Conservation (phyloP, 2,329 filamentous ascomycete genomes). For the Davidsoniella virescens region DNA sequence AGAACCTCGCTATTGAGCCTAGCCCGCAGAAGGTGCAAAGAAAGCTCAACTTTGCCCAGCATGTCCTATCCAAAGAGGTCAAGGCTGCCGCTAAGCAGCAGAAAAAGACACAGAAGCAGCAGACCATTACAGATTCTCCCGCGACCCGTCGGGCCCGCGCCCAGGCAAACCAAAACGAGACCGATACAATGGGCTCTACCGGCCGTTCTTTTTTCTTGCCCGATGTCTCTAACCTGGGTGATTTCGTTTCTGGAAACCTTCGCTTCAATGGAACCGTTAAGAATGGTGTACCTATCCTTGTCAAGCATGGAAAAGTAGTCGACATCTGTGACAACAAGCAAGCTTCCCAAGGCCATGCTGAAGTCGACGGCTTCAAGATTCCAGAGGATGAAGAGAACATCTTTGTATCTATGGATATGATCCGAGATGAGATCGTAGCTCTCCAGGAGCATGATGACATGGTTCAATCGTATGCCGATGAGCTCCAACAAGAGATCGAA, state of each 20-base stretch:
- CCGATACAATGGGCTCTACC: conserved; percentile 19
- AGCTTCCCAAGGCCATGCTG: conserved; percentile 24
- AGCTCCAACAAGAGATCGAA: conserved; percentile 35
- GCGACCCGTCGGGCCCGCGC: conserved; percentile 13
- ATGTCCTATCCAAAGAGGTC: conserved; percentile 12
- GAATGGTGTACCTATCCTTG: conserved; percentile 39
- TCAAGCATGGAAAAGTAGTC: conserved; percentile 35
- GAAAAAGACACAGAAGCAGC: conserved; percentile 7
- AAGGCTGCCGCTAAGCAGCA: conserved; percentile 11
- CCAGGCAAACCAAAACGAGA: conserved; percentile 10
- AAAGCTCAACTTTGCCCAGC: conserved; percentile 12
- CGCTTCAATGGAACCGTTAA: conserved; percentile 33
- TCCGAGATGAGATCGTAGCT: conserved; percentile 39
- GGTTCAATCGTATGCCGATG: conserved; percentile 37
- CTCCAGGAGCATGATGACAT: conserved; percentile 40
- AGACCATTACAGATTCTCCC: background rate
- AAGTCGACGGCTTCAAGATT: conserved; percentile 34
- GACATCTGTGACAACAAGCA: conserved; percentile 25
- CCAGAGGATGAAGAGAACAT: conserved; percentile 40
- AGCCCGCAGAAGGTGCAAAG: conserved; percentile 10
- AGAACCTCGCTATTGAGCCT: background rate
- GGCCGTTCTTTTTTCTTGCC: conserved; percentile 38
- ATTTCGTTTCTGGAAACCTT: conserved; percentile 39
- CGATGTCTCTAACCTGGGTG: conserved; percentile 36
- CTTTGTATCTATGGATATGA: conserved; percentile 46